Base-by-base conservation (phyloP, 2,329 filamentous ascomycete species). In the Sclerotinia glacialis region DNA sequence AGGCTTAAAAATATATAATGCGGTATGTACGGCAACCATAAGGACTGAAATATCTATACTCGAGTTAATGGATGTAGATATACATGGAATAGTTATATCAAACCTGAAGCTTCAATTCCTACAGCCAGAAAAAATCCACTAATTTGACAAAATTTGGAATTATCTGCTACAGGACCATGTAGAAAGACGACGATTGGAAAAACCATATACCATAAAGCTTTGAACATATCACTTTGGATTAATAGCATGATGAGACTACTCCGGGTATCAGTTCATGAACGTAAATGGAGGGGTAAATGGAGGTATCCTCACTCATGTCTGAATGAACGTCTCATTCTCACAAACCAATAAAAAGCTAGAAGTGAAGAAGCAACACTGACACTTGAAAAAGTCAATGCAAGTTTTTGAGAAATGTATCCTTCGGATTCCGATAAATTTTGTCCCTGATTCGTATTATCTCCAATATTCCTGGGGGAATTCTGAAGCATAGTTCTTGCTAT, bases 11-110 rank as follows among this genome's bases (percentile, higher is more conserved):
- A 94, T 88, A 76, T 89, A 90, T 14, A 92, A 78, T 3, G 85
- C 86, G 60, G 88, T 89, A 74, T 94, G 91, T 11, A 92, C 74
- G 23, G 90, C 88, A 72, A 94, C 91, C 67, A 91, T 82, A 18
- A 92, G 80, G 21, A 92, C 86, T 12, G 89, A 85, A 65, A 89
- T 82, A 73, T 94, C 90, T 79, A 69, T 47, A 26, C 2, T 11
- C 18, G 23, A 64, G 28, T 64, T 58, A 64, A 46, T 7, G 37
- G 21, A 31, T 46, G n/a, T 23, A 47, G 8, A 40, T n/a, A 9
- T 34, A 6, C 11, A 37, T n/a, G 5, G 8, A 34, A 56, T 26
- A 18, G n/a, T 18, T 18, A 66, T 21, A 12, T 59, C 78, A 67
- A 70, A 83, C 83, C 83, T 67, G 86, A 86, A 40, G 86, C 85